Evolutionary conservation across 2,329 filamentous ascomycete species (phyloP), one percentile per base, ranked within the genome.

Genomic region (Scedosporium boydii): DNA sequence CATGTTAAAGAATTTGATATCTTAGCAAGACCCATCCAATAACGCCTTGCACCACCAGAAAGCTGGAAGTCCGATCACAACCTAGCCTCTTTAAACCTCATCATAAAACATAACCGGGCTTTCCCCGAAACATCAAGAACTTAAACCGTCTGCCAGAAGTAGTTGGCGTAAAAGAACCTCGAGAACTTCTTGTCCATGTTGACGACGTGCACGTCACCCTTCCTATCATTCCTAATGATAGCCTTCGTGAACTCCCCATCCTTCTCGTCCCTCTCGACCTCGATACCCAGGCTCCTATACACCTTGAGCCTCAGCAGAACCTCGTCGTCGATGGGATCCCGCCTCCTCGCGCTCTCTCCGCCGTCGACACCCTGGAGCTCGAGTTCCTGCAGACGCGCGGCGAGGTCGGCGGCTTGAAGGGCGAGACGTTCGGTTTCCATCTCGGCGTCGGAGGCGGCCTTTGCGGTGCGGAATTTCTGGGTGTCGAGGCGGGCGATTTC

Each of bases 161-260:
- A 96, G 70, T 96, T 96, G 23, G 93, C 91, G 70, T 97, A 96
- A 71, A 96, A 97, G 73, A 89, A 93, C 65, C 87, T 83, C 63
- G 90, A 93, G 73, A 96, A 93, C 77, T 95, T 96, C 69, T 89
- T 87, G 69, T 98, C 93, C 73, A 99, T 87, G 70, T 96, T 96
- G 64, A 99, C 88, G 59, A 98, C 90, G 73, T 96, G 91, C 60
- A 98, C 91, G 72, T 98, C 93, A 7, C 92, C 93, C 78, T 92
- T 93, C 67, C 86, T 82, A 64, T 87, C 87, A 72, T 96, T 97
- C 65, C 91, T 81, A 67, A 98, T 88, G 18, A 96, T 84, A 1
- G 93, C 93, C 71, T 90, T 90, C 68, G 84, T 87, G 78, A 93
- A 97, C 72, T 91, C 90, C 41, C 92, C 92, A 42, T 82, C 80